Conservation (phyloP, 2,329 filamentous ascomycete genomes). For the Dactylellina parvicollis region DNA sequence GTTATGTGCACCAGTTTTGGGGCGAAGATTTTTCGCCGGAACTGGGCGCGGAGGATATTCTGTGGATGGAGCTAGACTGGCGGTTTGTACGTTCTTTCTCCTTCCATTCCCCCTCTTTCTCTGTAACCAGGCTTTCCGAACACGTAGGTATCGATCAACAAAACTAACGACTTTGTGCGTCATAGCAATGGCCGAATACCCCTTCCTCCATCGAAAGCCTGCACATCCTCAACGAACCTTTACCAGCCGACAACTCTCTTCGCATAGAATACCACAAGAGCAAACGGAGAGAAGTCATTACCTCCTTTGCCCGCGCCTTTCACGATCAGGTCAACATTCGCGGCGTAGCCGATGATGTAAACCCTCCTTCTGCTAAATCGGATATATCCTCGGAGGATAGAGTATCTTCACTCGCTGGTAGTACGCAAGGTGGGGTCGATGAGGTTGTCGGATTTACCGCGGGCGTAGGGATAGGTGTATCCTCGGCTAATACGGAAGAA, state of each 20-base stretch:
- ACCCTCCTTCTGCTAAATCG: not conserved
- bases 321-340: conserved; percentile 46
- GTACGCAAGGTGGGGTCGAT: too few species aligned
- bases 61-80: conserved; percentile 33
- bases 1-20: conserved; percentile 39
- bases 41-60: conserved; percentile 7
- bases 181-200: conserved; percentile 38
- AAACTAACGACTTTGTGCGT: not conserved
- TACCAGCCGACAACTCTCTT: conserved; percentile 25
- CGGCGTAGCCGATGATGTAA: conserved; percentile 17
- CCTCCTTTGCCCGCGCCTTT: conserved; percentile 36
- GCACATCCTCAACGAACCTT: conserved; percentile 45
- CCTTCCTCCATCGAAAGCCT: conserved; percentile 35
- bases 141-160: not conserved
- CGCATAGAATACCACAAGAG: conserved; percentile 27
- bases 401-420: not conserved
- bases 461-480: too few species aligned
- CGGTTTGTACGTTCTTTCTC: conserved; percentile 23
- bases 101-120: not conserved
- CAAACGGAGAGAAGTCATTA: conserved; percentile 39
- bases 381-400: not conserved
- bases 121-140: not conserved
- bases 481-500: not conserved
- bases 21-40: not conserved
- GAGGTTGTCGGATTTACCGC: not conserved